A percentile compares a stretch with the other conserved stretches of the same genome.
Conservation (phyloP, 345 rosid genomes). For the Sapria himalayana region DNA sequence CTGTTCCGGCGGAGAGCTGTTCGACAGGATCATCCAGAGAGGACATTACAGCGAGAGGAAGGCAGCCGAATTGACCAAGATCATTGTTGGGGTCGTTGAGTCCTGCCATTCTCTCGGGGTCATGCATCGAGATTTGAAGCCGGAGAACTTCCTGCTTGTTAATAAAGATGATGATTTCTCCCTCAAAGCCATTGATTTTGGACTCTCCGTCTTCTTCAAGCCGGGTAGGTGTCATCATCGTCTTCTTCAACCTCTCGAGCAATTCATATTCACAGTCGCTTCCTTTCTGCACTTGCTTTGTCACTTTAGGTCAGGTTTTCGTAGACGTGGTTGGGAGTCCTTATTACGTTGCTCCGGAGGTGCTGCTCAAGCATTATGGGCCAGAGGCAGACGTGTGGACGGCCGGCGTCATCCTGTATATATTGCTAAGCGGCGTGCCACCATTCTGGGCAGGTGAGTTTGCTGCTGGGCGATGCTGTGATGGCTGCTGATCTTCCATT, state of each 20-base stretch:
- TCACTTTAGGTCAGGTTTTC: constrained; percentile 51
- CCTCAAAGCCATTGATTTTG: constrained; percentile 95
- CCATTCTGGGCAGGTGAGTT: constrained; percentile 94
- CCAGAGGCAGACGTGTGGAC: constrained; percentile 99
- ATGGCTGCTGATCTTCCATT: constrained; percentile 1
- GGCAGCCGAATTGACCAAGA: constrained; percentile 88
- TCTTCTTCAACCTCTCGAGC: no score
- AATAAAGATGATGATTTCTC: constrained; percentile 95
- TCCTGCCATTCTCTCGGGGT: constrained; percentile 93
- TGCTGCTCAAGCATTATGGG: constrained; percentile 75
- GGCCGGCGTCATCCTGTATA: constrained; percentile 85
- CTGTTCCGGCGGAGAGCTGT: constrained; percentile 88
- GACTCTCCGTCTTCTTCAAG: constrained; percentile 92
- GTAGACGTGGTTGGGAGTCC: constrained; percentile 97
- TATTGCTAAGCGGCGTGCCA: constrained; percentile 92
- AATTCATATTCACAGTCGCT: no score
- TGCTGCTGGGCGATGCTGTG: constrained; percentile 3
- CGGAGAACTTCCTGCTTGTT: constrained; percentile 91
- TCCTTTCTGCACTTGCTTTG: constrained; percentile 2
- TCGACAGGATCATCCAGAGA: constrained; percentile 86
- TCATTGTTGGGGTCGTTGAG: constrained; percentile 89
- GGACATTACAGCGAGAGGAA: constrained; percentile 93
- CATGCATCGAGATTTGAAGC: constrained; percentile 97
- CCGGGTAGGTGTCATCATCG: constrained; percentile 29
- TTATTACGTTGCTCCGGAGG: constrained; percentile 94